These are phyloP conservation scores for Stagonosporopsis rhizophila DNA, from an alignment of 2,329 filamentous ascomycete species.

Conservation along the genomic window DNA sequence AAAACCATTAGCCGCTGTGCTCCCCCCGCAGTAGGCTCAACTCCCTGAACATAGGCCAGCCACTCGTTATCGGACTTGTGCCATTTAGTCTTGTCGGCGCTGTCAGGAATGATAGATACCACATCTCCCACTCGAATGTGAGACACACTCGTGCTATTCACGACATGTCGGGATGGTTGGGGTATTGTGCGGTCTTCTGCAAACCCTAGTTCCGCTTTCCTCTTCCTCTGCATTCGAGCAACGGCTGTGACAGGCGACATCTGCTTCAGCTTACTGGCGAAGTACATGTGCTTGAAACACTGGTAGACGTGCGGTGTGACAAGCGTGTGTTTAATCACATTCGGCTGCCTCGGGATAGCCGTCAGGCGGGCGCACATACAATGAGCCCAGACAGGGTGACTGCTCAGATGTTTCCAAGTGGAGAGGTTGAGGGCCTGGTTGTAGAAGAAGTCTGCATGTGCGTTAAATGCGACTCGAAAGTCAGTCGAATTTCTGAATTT, in stretches of 20 bases:
- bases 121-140: conserved; percentile 55
- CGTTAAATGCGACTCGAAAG: conserved; percentile 67
- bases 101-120: conserved; percentile 56
- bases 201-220: conserved; percentile 30
- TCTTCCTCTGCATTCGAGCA: conserved; percentile 9
- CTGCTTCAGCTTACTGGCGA: conserved; percentile 59
- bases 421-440: conserved; percentile 66
- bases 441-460: conserved; percentile 68
- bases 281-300: conserved; percentile 70
- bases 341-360: conserved; percentile 26
- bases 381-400: conserved; percentile 64
- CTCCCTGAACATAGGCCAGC: conserved; percentile 73
- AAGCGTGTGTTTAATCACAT: conserved; percentile 57
- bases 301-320: conserved; percentile 74
- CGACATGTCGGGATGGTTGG: neutral
- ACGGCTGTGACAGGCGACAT: conserved; percentile 20
- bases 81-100: conserved; percentile 62
- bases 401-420: conserved; percentile 42
- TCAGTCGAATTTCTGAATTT: conserved; percentile 57
- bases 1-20: conserved; percentile 65
- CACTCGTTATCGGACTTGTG: conserved; percentile 63
- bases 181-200: conserved; percentile 1
- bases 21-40: conserved; percentile 37
- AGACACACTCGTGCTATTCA: conserved; percentile 26
- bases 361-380: conserved; percentile 25